These are phyloP conservation scores for Trichoderma koningii DNA, from an alignment of 2,329 filamentous ascomycete species.

Conservation along the genomic window DNA sequence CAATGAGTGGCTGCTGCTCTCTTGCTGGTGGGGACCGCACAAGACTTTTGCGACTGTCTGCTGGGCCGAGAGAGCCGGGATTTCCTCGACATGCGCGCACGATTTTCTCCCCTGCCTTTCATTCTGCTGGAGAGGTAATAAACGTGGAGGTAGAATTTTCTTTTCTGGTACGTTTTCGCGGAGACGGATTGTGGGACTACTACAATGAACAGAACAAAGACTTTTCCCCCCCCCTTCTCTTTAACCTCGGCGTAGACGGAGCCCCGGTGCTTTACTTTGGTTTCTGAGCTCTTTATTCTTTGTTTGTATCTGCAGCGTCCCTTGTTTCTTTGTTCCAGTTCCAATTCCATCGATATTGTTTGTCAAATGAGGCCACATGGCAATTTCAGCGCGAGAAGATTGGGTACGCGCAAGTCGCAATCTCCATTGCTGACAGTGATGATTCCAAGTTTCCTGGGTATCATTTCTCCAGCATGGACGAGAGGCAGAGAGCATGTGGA, in stretches of 20 bases:
- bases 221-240: neutral
- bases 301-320: too few relatives aligned
- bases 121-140: neutral
- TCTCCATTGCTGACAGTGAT: too few relatives aligned
- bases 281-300: too few relatives aligned
- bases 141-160: neutral
- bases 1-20: constrained; percentile 25
- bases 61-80: constrained; percentile 21
- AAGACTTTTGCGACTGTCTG: neutral
- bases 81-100: constrained; percentile 14
- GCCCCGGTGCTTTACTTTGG: neutral
- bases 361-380: neutral
- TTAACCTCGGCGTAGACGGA: constrained; percentile 7
- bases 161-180: too few relatives aligned
- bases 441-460: too few relatives aligned
- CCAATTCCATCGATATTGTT: neutral
- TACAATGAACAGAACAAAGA: too few relatives aligned
- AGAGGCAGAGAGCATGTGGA: constrained; percentile 11
- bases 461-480: neutral
- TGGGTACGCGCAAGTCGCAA: constrained; percentile 4
- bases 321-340: neutral
- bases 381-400: neutral
- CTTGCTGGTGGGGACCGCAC: constrained; percentile 14
- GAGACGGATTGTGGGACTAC: neutral
- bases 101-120: neutral